Conservation (phyloP, 192 early-diverging fungal species). For the Coemansia sp. region DNA sequence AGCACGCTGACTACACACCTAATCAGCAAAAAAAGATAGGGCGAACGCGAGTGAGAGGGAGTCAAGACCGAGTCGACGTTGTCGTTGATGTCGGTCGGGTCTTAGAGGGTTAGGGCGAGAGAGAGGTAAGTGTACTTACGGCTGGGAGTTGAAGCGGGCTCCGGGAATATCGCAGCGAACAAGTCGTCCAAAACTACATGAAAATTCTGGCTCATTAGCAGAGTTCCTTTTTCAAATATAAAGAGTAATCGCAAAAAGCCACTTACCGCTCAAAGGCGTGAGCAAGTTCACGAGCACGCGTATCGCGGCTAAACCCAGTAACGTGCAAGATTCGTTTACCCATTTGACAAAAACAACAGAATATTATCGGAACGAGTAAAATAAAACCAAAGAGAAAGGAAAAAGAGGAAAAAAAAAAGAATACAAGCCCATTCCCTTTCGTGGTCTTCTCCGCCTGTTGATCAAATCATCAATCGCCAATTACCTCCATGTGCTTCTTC, state of each 20-base stretch:
- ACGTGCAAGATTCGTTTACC: slow-evolving; percentile 71
- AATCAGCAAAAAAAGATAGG: background rate
- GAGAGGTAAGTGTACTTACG: slow-evolving; percentile 60
- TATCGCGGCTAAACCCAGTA: slow-evolving; percentile 72
- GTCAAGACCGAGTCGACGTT: background rate
- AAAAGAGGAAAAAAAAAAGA: background rate
- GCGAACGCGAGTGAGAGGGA: background rate
- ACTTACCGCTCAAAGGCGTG: slow-evolving; percentile 92
- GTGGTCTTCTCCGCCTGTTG: background rate
- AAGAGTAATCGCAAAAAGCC: background rate
- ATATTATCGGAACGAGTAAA: background rate
- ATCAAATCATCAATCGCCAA: background rate
- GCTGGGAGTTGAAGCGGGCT: slow-evolving; percentile 62
- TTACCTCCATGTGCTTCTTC: background rate
- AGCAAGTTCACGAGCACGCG: slow-evolving; percentile 88
- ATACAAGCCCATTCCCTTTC: background rate
- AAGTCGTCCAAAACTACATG: slow-evolving; percentile 72
- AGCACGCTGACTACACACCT: slow-evolving; percentile 1
- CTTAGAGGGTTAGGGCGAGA: no score
- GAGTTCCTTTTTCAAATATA: no score
- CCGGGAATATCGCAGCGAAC: slow-evolving; percentile 87
- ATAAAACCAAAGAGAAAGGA: no score
- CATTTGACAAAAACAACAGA: slow-evolving; percentile 24
- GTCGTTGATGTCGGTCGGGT: background rate
- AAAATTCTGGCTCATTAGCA: background rate